Base-by-base conservation (phyloP, 2,329 filamentous ascomycete species). In the Colletotrichum echinochloae region DNA sequence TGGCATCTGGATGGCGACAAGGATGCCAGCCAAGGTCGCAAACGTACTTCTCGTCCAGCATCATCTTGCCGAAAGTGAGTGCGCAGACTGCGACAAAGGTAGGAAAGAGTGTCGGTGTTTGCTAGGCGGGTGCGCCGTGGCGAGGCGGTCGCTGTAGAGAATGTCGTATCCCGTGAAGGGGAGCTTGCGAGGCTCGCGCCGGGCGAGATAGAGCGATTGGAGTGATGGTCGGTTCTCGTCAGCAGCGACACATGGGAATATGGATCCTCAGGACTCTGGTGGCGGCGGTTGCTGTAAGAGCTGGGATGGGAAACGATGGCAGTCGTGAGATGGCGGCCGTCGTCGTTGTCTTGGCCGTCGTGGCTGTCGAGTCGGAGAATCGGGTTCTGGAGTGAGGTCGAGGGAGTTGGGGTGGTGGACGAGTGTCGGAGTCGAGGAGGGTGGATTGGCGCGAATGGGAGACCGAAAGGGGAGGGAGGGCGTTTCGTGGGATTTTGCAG, bases 151-250 rank as follows among this genome's bases (percentile, higher is more conserved):
- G 68, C 30, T 33, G n/a, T 52, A 62, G 69, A 60, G 70, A 61
- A 66, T 60, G 54, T 67, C 41, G 61, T 66, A 46, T 59, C 66
- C 59, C 59, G 71, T 62, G 33, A 35, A 60, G 51, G 64, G 66
- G 39, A 65, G 60, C 56, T 69, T 70, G 69, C 55, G 59, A 72
- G 69, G 70, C 73, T 75, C 74, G 74, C 74, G 74, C 74, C 74
- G 72, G 74, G 74, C 74, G 74, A 75, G 65, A 23, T 35, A 39
- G 60, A 70, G 52, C 46, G 52, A 69, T 26, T 71, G 51, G 46
- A 46, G 54, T 52, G 44, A 18, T 62, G 12, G 56, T 66, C 57
- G 67, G 48, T 44, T 54, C 52, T 70, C 60, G 69, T 71, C 69
- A 71, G 60, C 69, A 71, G 65, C 69, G 60, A 71, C 69, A 70